A percentile compares a stretch with the other conserved stretches of the same genome.
phyloP scores from a whole-genome alignment of 768 basidiomycete species.

The Hortiboletus campestris region DNA sequence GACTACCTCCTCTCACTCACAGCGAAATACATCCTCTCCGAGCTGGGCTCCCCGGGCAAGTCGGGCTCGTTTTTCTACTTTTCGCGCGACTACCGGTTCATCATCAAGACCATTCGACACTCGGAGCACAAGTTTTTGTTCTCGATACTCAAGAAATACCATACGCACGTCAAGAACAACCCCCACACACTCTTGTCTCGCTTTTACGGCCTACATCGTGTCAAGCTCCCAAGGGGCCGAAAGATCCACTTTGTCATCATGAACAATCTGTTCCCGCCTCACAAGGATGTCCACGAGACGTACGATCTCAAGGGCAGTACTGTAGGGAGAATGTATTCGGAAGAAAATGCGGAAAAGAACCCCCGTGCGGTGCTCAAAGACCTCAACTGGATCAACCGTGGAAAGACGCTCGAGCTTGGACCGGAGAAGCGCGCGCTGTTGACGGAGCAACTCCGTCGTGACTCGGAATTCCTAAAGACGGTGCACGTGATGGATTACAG shows the following conservation, averaged over 20 bases:
- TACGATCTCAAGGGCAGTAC: slow-evolving; percentile 97
- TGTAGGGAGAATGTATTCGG: slow-evolving; percentile 82
- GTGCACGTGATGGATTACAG: slow-evolving; percentile 97
- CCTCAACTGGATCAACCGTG: slow-evolving; percentile 90
- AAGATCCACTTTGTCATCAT: slow-evolving; percentile 99
- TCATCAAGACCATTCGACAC: slow-evolving; percentile 98
- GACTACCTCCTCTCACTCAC: slow-evolving; percentile 97
- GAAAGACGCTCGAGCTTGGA: slow-evolving; percentile 80
- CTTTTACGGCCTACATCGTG: slow-evolving; percentile 96
- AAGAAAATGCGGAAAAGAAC: slow-evolving; percentile 74
- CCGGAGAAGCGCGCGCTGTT: slow-evolving; percentile 92
- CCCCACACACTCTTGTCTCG: slow-evolving; percentile 92
- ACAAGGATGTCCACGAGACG: slow-evolving; percentile 96
- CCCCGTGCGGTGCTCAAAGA: slow-evolving; percentile 93
- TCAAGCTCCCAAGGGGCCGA: slow-evolving; percentile 87
- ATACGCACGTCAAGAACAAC: slow-evolving; percentile 81
- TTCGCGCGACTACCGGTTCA: slow-evolving; percentile 97
- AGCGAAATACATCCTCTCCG: slow-evolving; percentile 95
- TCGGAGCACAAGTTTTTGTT: slow-evolving; percentile 93
- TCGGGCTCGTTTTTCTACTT: slow-evolving; percentile 99
- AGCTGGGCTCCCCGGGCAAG: slow-evolving; percentile 97
- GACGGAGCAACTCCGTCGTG: slow-evolving; percentile 86
- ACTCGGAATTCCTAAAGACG: slow-evolving; percentile 79
- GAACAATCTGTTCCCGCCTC: slow-evolving; percentile 98
- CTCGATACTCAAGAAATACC: slow-evolving; percentile 77